phyloP scores from a whole-genome alignment of 495 filamentous ascomycete species.

The Pyrenula aspistea region DNA sequence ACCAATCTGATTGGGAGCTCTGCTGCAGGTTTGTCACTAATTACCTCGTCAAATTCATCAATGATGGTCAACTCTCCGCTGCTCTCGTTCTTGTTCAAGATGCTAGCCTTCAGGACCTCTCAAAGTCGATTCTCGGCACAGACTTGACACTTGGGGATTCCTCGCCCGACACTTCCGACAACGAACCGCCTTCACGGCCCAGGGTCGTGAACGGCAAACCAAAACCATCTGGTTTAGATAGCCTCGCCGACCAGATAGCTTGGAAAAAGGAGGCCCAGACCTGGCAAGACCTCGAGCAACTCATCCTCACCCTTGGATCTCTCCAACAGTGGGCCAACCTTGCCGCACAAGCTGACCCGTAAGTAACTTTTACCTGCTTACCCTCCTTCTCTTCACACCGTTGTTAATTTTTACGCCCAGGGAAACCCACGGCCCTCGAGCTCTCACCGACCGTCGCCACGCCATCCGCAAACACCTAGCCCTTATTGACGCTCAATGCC shows the following conservation, averaged over 20 bases:
- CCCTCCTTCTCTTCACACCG: not conserved
- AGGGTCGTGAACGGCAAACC: constrained; percentile 12
- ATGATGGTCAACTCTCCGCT: constrained; percentile 43
- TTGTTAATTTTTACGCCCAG: no score
- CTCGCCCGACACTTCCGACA: constrained; percentile 9
- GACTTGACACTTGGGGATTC: constrained; percentile 13
- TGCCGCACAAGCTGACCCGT: constrained; percentile 26
- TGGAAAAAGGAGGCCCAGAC: constrained; percentile 33
- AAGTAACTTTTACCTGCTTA: constrained; percentile 2
- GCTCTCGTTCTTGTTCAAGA: constrained; percentile 46
- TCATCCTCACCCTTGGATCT: constrained; percentile 53
- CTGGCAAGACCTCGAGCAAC: constrained; percentile 62
- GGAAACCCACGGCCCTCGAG: not conserved
- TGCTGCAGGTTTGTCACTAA: not conserved
- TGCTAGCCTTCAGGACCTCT: constrained; percentile 28
- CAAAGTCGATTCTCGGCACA: constrained; percentile 27
- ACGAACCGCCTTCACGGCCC: constrained; percentile 7
- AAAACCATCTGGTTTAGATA: constrained; percentile 4
- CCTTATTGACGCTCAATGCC: constrained; percentile 23
- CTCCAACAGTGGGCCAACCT: constrained; percentile 46
- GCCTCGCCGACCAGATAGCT: constrained; percentile 22
- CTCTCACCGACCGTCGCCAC: not conserved
- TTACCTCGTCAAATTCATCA: constrained; percentile 6
- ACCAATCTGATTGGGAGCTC: constrained; percentile 36
- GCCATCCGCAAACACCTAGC: not conserved